phyloP scores from a whole-genome alignment of 1,139 yeast species.

The Blastobotrys illinoisensis region DNA sequence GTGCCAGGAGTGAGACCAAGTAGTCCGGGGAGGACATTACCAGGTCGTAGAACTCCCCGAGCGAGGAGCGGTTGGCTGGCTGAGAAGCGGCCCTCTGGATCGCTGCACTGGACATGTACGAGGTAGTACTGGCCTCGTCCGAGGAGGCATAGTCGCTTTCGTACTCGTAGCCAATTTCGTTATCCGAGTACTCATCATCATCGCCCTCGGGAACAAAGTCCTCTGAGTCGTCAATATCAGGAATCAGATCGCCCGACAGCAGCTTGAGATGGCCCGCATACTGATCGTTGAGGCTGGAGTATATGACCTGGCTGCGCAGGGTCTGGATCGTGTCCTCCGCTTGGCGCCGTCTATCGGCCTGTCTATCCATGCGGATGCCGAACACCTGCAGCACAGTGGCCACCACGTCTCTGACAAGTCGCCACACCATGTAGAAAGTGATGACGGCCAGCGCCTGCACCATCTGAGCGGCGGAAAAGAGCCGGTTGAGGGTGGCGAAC shows the following conservation, averaged over 20 bases:
- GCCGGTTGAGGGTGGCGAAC: conserved; percentile 14
- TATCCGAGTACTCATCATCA: conserved; percentile 16
- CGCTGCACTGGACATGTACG: background rate
- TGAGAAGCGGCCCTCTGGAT: background rate
- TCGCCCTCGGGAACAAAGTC: conserved; percentile 21
- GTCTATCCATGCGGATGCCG: background rate
- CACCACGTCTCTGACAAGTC: conserved; percentile 3
- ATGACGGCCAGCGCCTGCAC: conserved; percentile 15
- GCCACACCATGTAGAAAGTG: conserved; percentile 10
- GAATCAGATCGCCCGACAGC: conserved; percentile 21
- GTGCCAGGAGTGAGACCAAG: conserved; percentile 21
- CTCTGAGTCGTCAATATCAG: conserved; percentile 24
- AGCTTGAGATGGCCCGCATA: conserved; percentile 17
- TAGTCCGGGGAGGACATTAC: conserved; percentile 20
- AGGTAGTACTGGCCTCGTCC: conserved; percentile 3
- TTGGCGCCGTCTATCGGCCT: conserved; percentile 5
- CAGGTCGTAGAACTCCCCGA: conserved; percentile 21
- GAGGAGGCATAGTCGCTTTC: conserved; percentile 9
- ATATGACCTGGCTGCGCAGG: conserved; percentile 16
- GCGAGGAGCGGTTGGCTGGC: conserved; percentile 2
- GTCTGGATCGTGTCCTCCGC: conserved; percentile 9
- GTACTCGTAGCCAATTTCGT: conserved; percentile 16
- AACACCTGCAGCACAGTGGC: background rate
- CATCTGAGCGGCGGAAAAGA: conserved; percentile 19
- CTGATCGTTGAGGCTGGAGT: conserved; percentile 16